Base-by-base conservation (phyloP, 768 basidiomycete genomes). In the Hortiboletus flavorubellus region DNA sequence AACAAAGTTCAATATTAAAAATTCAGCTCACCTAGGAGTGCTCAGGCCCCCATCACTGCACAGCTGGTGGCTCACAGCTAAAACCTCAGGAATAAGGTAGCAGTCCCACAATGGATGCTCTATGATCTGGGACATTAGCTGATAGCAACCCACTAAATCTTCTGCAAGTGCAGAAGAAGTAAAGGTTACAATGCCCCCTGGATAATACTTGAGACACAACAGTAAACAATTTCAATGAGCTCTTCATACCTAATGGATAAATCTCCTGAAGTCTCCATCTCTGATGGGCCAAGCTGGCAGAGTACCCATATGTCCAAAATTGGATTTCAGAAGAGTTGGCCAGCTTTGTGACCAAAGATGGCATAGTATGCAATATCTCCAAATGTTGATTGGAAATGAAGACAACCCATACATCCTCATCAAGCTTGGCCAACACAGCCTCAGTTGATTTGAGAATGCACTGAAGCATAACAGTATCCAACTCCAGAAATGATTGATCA, bases 131-230 rank as follows among this genome's bases (percentile, higher is more conserved):
- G 66, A 70, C 40, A 91, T 81, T 10, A 78, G 69, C 15, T 79
- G 65, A 40, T 74, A 68, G 11, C 82, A 68, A 14, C 76, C 80
- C 35, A 75, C 49, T 6, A 82, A 80, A 63, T 86, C 76, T 35
- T 80, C 77, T 12, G 77, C 58, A 45, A 91, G 75, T 18, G 82
- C 85, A 50, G 72, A 72, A 1, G 89, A 78, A 16, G 84, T 86
- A 55, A 91, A 87, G 2, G 88, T 89, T 2, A 84, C 77, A 57
- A 91, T 70, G 4, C 90, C 90, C 46, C 90, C 90, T 91, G 54
- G 16, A 29, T 10, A 14, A 23, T 55, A 31, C 33, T 31, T 60
- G 30, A 59, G 51, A 29, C 41, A 5, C 14, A 23, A 41, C 1
- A 39, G 4, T 0, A 58, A 30, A 29, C 1, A 47, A 41, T 8